Evolutionary conservation across 257 asterid species (phyloP).

Genomic region (Asclepias syriaca): DNA sequence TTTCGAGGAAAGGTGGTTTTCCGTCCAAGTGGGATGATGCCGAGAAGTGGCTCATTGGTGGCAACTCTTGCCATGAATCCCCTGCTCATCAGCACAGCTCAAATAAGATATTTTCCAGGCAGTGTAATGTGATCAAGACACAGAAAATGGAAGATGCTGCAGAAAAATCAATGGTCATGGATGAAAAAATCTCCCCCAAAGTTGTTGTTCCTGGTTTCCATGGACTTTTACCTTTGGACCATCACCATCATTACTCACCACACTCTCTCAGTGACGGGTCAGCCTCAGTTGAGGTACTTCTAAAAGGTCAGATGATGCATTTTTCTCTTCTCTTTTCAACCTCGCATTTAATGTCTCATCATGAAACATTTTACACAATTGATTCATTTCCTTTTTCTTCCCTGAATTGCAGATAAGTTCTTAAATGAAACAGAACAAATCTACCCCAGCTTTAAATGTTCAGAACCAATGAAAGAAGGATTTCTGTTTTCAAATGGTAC

Average conservation of each 20-base stretch:
- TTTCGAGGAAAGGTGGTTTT: constrained; percentile 49
- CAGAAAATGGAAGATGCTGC: constrained; percentile 39
- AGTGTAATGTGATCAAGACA: constrained; percentile 52
- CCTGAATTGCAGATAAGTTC: constrained; percentile 64
- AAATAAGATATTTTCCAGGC: constrained; percentile 38
- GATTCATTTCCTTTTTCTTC: too few relatives aligned
- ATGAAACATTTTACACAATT: neutral
- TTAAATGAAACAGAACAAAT: constrained; percentile 40
- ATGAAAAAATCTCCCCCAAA: constrained; percentile 47
- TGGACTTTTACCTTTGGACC: constrained; percentile 38
- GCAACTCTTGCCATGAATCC: constrained; percentile 57
- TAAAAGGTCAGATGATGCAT: constrained; percentile 52
- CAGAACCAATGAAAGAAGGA: constrained; percentile 67
- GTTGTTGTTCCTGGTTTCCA: constrained; percentile 41
- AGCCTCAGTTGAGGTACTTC: constrained; percentile 45
- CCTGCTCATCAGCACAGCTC: constrained; percentile 38
- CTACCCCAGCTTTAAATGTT: constrained; percentile 42
- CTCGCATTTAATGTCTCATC: constrained; percentile 5
- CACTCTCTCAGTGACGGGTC: constrained; percentile 39
- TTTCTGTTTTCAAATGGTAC: constrained; percentile 46
- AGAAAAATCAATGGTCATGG: constrained; percentile 53
- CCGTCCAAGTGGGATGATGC: constrained; percentile 99
- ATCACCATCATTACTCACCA: constrained; percentile 22
- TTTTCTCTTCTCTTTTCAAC: neutral
- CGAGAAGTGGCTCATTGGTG: constrained; percentile 87